Evolutionary conservation across 2,329 filamentous ascomycete species (phyloP), one percentile per base, ranked within the genome.

Genomic region (Aspergillus eucalypticola): DNA sequence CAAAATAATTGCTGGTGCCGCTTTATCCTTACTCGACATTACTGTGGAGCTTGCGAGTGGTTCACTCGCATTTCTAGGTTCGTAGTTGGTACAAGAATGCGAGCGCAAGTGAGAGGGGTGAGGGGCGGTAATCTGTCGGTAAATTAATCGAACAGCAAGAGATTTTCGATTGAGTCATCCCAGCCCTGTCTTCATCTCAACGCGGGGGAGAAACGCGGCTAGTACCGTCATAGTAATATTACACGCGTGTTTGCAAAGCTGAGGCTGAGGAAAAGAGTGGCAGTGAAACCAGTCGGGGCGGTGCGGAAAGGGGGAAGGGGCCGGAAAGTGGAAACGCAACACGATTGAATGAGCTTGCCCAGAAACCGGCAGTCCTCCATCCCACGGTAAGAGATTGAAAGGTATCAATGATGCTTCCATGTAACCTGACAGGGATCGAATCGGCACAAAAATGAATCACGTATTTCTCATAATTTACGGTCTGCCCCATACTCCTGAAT

Each of bases 241-340:
- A 58, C 51, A 59, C 54, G 58, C 56, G 61, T 35, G 32, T 35
- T 60, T 56, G 35, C n/a, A 39, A 35, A 46, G 48, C 53, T 71
- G 70, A 71, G 70, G 70, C 66, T 72, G 64, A 64, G 60, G 63
- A 50, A 55, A 58, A 27, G 38, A 55, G 70, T 73, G 71, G 71
- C 71, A 72, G 71, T 71, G 70, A 67, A 64, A 65, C 49, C 21
- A 42, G 56, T 54, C 67, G 64, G 62, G 69, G 70, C 68, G 71
- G 71, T 73, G 70, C 69, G 51, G 52, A 41, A 59, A 67, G 60
- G 65, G 62, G 61, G 39, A 55, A 60, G 60, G 52, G 56, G 61
- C 61, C 61, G 64, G 55, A 64, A 61, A 65, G 55, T 55, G 53
- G 53, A 46, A 51, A 44, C 49, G 44, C 32, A 35, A 11, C 32